These are phyloP conservation scores for Talaromyces proteolyticus DNA, from an alignment of 495 filamentous ascomycete genomes.

Conservation along the genomic window DNA sequence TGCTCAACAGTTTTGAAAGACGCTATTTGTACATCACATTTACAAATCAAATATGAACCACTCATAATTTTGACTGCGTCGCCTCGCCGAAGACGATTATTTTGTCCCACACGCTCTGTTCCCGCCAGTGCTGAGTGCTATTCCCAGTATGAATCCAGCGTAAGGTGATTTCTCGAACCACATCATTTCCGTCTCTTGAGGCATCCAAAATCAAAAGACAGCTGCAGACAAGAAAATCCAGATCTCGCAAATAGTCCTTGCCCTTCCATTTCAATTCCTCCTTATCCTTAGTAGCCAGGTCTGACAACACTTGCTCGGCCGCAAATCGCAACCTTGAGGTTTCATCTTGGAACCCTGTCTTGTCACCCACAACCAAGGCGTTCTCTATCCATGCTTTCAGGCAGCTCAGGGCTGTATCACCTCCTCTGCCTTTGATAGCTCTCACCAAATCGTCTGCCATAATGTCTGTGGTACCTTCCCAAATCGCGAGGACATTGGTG, in stretches of 20 bases:
- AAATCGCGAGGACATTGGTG: slow-evolving; percentile 55
- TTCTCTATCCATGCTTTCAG: slow-evolving; percentile 27
- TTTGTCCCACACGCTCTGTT: slow-evolving; percentile 3
- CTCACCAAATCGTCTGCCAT: slow-evolving; percentile 52
- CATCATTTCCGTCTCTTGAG: slow-evolving; percentile 11
- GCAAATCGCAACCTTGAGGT: background rate
- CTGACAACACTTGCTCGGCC: background rate
- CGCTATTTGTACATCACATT: background rate
- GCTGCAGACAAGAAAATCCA: slow-evolving; percentile 12
- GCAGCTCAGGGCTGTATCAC: slow-evolving; percentile 23
- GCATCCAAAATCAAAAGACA: slow-evolving; percentile 12
- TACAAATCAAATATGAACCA: background rate
- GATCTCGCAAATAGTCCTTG: slow-evolving; percentile 6
- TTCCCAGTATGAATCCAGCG: slow-evolving; percentile 10
- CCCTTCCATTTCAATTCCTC: slow-evolving; percentile 11
- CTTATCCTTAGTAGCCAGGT: slow-evolving; percentile 1
- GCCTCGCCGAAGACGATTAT: slow-evolving; percentile 4
- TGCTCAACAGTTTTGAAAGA: too few relatives aligned
- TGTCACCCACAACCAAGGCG: background rate
- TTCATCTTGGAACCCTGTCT: background rate
- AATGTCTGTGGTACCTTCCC: slow-evolving; percentile 68
- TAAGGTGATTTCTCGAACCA: slow-evolving; percentile 9
- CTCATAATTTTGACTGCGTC: slow-evolving; percentile 1
- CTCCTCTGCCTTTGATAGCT: slow-evolving; percentile 35
- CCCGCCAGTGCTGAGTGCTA: background rate